Percentiles rank a stretch among this genome's conserved stretches.
Conservation (phyloP, 1,284 basidiomycete genomes). For the Ustilago bromivora region DNA sequence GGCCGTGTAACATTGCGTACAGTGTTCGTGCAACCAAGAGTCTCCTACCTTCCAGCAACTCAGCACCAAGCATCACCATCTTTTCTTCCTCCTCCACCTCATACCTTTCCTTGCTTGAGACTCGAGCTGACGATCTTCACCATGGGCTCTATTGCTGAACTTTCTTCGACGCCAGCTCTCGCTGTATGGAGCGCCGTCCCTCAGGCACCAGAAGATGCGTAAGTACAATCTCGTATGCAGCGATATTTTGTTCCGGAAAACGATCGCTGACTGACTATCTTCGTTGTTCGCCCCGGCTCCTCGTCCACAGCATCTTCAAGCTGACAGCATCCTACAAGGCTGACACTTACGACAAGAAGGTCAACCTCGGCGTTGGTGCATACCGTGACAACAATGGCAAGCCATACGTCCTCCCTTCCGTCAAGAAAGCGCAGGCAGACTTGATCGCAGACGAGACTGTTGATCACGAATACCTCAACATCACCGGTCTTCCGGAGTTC, state of each 20-base stretch:
- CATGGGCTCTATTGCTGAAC: slow-evolving; percentile 39
- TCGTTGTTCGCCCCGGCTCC: too few species aligned
- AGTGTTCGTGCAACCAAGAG: not conserved
- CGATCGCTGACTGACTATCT: not conserved
- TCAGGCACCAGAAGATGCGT: slow-evolving; percentile 62
- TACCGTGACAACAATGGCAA: slow-evolving; percentile 71
- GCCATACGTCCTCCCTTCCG: slow-evolving; percentile 71
- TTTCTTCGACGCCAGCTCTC: slow-evolving; percentile 34
- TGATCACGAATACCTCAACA: slow-evolving; percentile 94
- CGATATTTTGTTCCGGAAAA: too few species aligned
- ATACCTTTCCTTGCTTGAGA: not conserved
- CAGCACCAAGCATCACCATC: not conserved
- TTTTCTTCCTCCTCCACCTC: not conserved
- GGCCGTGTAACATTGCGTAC: not conserved
- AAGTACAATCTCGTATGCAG: slow-evolving; percentile 18
- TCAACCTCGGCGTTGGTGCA: slow-evolving; percentile 81
- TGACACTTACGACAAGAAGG: slow-evolving; percentile 82
- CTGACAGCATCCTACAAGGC: slow-evolving; percentile 88
- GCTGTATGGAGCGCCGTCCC: slow-evolving; percentile 55
- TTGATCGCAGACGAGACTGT: slow-evolving; percentile 79
- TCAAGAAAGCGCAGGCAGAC: slow-evolving; percentile 77
- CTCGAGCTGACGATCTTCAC: slow-evolving; percentile 25
- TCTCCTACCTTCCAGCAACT: not conserved
- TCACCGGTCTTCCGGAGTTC: slow-evolving; percentile 86
- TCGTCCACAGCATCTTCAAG: slow-evolving; percentile 79